Conservation (phyloP, 73 alveolate species). For the Stentor roeselii region DNA sequence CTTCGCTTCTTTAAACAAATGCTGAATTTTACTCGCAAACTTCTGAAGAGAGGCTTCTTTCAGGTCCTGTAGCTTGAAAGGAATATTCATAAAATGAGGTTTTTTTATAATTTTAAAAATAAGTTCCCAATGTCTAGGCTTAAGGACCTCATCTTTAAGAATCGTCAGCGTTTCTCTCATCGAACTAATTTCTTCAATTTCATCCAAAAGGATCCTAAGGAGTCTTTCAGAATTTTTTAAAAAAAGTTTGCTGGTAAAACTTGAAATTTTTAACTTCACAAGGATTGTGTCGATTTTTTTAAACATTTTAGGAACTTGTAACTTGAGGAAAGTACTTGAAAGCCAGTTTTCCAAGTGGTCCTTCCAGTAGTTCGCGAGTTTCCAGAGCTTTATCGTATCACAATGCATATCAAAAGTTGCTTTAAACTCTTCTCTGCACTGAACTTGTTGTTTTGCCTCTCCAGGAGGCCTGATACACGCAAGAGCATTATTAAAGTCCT, state of each 20-base stretch:
- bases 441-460: slow-evolving; percentile 25
- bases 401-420: slow-evolving; percentile 48
- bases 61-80: slow-evolving; percentile 53
- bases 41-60: slow-evolving; percentile 61
- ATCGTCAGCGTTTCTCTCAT: slow-evolving; percentile 46
- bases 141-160: slow-evolving; percentile 42
- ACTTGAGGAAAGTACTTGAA: slow-evolving; percentile 53
- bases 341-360: slow-evolving; percentile 63
- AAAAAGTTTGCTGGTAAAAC: slow-evolving; percentile 39
- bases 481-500: slow-evolving; percentile 34
- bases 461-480: neutral
- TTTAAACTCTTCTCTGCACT: slow-evolving; percentile 54
- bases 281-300: slow-evolving; percentile 45
- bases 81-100: slow-evolving; percentile 58
- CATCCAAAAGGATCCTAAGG: slow-evolving; percentile 28
- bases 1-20: slow-evolving; percentile 60
- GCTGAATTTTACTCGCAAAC: slow-evolving; percentile 45
- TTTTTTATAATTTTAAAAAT: slow-evolving; percentile 61
- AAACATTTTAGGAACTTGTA: slow-evolving; percentile 50
- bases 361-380: slow-evolving; percentile 68
- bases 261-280: slow-evolving; percentile 47
- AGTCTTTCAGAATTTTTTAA: slow-evolving; percentile 39
- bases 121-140: slow-evolving; percentile 66
- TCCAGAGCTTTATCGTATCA: slow-evolving; percentile 62
- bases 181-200: slow-evolving; percentile 55